Base-by-base conservation (phyloP, 1,284 basidiomycete genomes). In the Rhodotorula glutinis region DNA sequence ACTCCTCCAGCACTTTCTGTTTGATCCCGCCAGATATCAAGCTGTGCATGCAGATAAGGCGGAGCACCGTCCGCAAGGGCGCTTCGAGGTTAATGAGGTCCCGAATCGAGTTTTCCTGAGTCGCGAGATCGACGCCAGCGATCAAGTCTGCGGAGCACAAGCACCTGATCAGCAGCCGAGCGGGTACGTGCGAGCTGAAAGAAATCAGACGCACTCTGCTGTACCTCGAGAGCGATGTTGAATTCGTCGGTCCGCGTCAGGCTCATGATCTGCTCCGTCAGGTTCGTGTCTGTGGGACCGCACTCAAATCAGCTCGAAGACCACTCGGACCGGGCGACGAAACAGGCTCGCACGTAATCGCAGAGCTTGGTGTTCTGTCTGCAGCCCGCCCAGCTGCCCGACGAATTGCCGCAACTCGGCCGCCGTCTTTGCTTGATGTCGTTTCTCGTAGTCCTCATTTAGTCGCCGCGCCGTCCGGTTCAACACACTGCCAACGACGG, bases 361-460 rank as follows among this genome's bases (percentile, higher is more conserved):
- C 69, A 98, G 79, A 49, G 88, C 86, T 76, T 94, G 90, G 75
- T 97, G 93, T 75, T 97, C 93, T 30, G 84, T 86, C 79, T 98
- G 91, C 70, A 98, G 81, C 1, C 91, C 91, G 46, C 92, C 91
- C 2, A 99, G 82, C 76, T 91, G 92, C 21, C 93, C 92, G 13
- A 98, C 95, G 79, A 98, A 98, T 76, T 95, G 92, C 67, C 89
- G 86, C 76, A 99, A 83, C 79, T 98, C 91, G 7, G 89, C 86
- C 33, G 96, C 90, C 9, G 92, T 94, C 79, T 92, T 91, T n/a
- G 90, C 88, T 86, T 88, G 74, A 43, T 70, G 64, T 44, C 79
- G 69, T 71, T 88, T 89, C 82, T 92, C 91, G 78, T 95, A 97
- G 76, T 96, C 91, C 69, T 91, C 88, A 72, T 97, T 92, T 49